Evolutionary conservation across 2,329 filamentous ascomycete genomes (phyloP).

Genomic region (Fusarium subtropicale): DNA sequence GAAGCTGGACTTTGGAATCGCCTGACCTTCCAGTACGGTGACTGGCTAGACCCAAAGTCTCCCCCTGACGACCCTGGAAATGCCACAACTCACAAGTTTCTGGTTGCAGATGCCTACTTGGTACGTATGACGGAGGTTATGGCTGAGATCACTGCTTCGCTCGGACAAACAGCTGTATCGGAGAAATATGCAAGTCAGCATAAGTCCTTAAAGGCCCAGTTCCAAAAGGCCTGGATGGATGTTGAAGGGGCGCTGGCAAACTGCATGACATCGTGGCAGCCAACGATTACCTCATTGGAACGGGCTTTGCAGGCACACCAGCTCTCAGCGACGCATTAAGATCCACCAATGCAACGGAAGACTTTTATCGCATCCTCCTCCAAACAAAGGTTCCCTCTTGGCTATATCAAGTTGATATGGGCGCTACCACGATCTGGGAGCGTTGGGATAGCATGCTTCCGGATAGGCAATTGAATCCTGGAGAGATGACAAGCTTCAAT

Average conservation of each 20-base stretch:
- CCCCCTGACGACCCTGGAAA: conserved; percentile 53
- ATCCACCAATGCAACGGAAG: conserved; percentile 45
- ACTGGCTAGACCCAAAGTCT: conserved; percentile 59
- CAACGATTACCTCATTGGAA: conserved; percentile 53
- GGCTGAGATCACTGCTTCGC: conserved; percentile 49
- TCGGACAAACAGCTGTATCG: conserved; percentile 47
- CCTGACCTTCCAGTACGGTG: conserved; percentile 52
- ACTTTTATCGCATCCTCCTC: conserved; percentile 61
- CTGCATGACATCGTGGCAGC: conserved; percentile 50
- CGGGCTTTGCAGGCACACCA: conserved; percentile 51
- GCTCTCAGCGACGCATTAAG: conserved; percentile 6
- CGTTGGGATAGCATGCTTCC: conserved; percentile 62
- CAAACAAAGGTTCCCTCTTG: conserved; percentile 59
- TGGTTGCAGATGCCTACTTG: conserved; percentile 61
- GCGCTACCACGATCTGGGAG: conserved; percentile 63
- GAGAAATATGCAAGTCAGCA: conserved; percentile 40
- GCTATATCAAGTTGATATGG: conserved; percentile 61
- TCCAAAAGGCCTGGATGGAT: conserved; percentile 50
- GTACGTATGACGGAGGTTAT: conserved; percentile 55
- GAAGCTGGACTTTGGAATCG: conserved; percentile 48
- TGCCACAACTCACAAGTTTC: conserved; percentile 53
- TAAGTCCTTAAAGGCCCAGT: conserved; percentile 41
- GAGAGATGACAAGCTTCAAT: conserved; percentile 63
- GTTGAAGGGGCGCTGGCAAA: conserved; percentile 48
- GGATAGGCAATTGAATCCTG: conserved; percentile 58